phyloP scores from a whole-genome alignment of 805 yeast species.

The Candida pini region DNA sequence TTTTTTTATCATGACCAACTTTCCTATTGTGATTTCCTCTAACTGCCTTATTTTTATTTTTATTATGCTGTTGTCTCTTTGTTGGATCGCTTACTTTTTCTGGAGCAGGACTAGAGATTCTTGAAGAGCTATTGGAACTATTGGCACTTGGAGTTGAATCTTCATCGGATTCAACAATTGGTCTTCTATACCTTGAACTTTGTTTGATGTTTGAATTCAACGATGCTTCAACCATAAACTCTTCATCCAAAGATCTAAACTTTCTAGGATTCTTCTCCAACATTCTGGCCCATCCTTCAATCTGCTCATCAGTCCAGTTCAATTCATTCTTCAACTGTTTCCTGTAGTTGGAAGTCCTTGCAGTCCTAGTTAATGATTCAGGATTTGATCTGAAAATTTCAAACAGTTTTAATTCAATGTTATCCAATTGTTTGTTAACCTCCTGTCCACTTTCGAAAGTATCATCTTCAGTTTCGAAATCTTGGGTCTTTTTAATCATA shows the following conservation, averaged over 20 bases:
- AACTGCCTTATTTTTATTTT: slow-evolving; percentile 51
- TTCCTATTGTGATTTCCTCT: slow-evolving; percentile 65
- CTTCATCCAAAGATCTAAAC: slow-evolving; percentile 57
- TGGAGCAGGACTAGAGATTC: neutral
- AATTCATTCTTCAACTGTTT: slow-evolving; percentile 45
- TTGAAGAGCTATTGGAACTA: no score
- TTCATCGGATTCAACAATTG: slow-evolving; percentile 6
- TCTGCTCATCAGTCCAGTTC: slow-evolving; percentile 82
- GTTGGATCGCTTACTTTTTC: slow-evolving; percentile 12
- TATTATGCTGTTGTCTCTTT: slow-evolving; percentile 36
- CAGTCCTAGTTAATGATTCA: slow-evolving; percentile 38
- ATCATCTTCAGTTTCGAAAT: slow-evolving; percentile 25
- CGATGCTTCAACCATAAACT: slow-evolving; percentile 40
- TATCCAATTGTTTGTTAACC: slow-evolving; percentile 30
- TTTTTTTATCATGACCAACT: slow-evolving; percentile 53
- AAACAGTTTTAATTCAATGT: slow-evolving; percentile 53
- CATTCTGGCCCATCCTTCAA: slow-evolving; percentile 91
- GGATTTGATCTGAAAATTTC: slow-evolving; percentile 47
- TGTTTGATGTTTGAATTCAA: slow-evolving; percentile 17
- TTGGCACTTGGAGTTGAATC: neutral
- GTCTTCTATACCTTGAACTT: slow-evolving; percentile 18
- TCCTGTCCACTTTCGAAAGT: slow-evolving; percentile 11
- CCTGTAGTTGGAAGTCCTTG: slow-evolving; percentile 45
- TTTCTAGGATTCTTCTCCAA: slow-evolving; percentile 58
- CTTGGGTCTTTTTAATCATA: slow-evolving; percentile 24